These are phyloP conservation scores for Gossypium gossypioides DNA, from an alignment of 441 rosid species.

Conservation along the genomic window DNA sequence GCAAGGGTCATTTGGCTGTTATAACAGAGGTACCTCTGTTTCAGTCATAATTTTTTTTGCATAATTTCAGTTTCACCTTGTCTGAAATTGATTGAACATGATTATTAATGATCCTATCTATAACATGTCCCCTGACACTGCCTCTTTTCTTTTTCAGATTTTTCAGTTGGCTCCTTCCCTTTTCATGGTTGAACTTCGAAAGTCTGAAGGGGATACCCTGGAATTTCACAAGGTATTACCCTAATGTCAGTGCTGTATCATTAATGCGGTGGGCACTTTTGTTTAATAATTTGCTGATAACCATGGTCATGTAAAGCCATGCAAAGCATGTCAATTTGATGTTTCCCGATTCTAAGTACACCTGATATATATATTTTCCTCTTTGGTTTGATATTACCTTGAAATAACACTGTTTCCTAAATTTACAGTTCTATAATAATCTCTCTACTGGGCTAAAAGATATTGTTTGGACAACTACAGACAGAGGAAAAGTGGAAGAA, in stretches of 20 bases:
- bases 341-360: neutral
- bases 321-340: neutral
- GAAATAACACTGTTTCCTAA: constrained; percentile 3
- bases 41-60: neutral
- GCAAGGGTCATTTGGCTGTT: constrained; percentile 90
- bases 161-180: constrained; percentile 97
- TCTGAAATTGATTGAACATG: constrained; percentile 4
- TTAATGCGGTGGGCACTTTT: neutral
- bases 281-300: neutral
- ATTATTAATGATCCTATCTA: neutral
- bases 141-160: constrained; percentile 34
- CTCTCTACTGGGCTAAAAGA: constrained; percentile 89
- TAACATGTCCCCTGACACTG: neutral
- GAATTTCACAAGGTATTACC: constrained; percentile 85
- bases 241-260: neutral
- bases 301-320: neutral
- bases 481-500: constrained; percentile 47
- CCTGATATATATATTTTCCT: neutral
- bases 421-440: constrained; percentile 72
- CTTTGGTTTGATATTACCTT: neutral
- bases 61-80: neutral
- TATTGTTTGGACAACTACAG: constrained; percentile 74
- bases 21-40: constrained; percentile 65
- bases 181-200: constrained; percentile 90
- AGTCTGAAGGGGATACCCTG: constrained; percentile 93